These are phyloP conservation scores for Penicillium sp. DNA, from an alignment of 2,329 filamentous ascomycete genomes.

Conservation along the genomic window DNA sequence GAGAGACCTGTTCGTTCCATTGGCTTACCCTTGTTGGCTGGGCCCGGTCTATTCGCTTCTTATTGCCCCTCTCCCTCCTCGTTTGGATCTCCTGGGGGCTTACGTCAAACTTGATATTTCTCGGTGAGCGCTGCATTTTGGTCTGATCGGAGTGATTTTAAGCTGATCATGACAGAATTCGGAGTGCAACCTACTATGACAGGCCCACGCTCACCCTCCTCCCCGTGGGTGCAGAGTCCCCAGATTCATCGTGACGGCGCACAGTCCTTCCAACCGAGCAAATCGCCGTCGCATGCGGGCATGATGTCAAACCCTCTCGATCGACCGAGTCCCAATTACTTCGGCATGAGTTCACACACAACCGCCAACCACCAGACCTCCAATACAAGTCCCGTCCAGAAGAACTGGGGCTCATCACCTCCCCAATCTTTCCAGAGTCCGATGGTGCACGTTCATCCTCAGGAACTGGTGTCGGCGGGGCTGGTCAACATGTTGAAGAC, in stretches of 20 bases:
- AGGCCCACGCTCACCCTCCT: constrained; percentile 34
- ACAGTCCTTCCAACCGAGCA: constrained; percentile 19
- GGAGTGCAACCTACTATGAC: constrained; percentile 31
- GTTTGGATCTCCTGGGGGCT: neutral
- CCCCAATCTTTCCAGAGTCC: constrained; percentile 63
- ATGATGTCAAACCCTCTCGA: constrained; percentile 22
- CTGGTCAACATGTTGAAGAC: constrained; percentile 68
- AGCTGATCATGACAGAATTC: constrained; percentile 5
- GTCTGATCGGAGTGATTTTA: neutral
- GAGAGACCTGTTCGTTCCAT: neutral
- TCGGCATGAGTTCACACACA: constrained; percentile 69
- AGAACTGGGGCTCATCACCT: constrained; percentile 73
- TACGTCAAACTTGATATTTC: neutral
- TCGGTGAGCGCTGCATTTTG: neutral
- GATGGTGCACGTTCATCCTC: constrained; percentile 33
- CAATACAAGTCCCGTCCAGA: constrained; percentile 59
- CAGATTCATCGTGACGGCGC: constrained; percentile 19
- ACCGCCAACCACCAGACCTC: constrained; percentile 65
- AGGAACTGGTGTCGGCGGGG: constrained; percentile 79
- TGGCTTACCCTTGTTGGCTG: constrained; percentile 15
- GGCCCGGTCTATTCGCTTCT: constrained; percentile 14
- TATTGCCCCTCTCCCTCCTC: constrained; percentile 19
- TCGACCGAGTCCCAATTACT: constrained; percentile 76
- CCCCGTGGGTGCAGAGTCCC: constrained; percentile 33
- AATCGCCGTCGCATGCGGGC: constrained; percentile 24